Evolutionary conservation across 1,284 basidiomycete species (phyloP), one percentile per base, ranked within the genome.

Genomic region (Boletus sp.): DNA sequence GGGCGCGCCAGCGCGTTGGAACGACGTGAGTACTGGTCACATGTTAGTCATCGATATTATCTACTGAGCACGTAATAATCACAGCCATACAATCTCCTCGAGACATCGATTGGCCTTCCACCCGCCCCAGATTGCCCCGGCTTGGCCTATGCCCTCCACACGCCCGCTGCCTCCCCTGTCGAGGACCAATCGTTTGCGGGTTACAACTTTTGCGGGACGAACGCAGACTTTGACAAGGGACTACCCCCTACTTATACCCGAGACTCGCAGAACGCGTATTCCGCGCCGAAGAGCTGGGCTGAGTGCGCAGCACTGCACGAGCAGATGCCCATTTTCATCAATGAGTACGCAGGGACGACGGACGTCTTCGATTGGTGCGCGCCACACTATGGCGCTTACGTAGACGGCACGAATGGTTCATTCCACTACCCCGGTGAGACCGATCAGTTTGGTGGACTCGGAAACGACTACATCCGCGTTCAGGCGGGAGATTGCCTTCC

Each of bases 41-140:
- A 47, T 38, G 30, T 50, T 29, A 27, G 27, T 49, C 64, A 46
- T 53, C 30, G 22, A 38, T 44, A 44, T 39, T 19, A 39, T 45
- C 17, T 48, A 5, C 26, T 54, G 42, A 64, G 29, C 44, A 61
- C 51, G 53, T 54, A 58, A 60, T 51, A n/a, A 41, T 47, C n/a
- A 48, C 48, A 68, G 62, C 63, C 62, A 39, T 68, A 61, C 27
- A 65, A 65, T 57, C 66, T 65, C 54, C 63, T 65, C 26, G 63
- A 63, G 47, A 64, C 64, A 26, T 59, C 64, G 12, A 54, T 62
- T 8, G 65, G 66, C 26, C 16, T 65, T 14, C 62, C 62, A 3
- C 64, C 63, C 10, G 37, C 64, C 0, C 47, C 53, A 8, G 57
- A 65, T 14, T 67, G 57, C 33, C 41, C 62, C 0, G 48, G 49